Evolutionary conservation across 371 early-diverging fungal genomes (phyloP).

Genomic region (Mucor lusitanicus): DNA sequence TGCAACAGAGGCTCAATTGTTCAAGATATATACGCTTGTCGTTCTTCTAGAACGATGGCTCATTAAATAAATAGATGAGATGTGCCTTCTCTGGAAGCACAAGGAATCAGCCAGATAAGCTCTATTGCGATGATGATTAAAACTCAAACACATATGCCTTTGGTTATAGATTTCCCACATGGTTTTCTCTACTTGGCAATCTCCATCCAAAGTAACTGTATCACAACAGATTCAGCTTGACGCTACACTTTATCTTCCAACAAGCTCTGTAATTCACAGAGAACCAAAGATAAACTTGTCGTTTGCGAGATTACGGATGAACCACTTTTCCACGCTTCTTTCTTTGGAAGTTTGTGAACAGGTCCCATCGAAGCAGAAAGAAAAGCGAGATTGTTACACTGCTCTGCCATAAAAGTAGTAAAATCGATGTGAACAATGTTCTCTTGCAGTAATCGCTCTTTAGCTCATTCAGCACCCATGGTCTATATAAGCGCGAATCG

Average conservation of each 20-base stretch:
- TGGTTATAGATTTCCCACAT: neutral
- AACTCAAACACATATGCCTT: neutral
- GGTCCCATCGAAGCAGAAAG: neutral
- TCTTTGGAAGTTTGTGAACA: neutral
- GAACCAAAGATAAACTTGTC: neutral
- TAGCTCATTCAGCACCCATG: too few relatives aligned
- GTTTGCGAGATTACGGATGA: neutral
- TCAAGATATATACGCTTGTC: neutral
- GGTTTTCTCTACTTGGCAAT: neutral
- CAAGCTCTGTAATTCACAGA: neutral
- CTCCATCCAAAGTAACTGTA: neutral
- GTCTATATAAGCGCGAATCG: neutral
- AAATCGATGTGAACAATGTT: neutral
- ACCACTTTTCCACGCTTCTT: neutral
- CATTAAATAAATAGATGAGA: neutral
- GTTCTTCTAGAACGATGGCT: neutral
- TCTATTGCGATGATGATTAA: neutral
- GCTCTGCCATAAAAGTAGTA: neutral
- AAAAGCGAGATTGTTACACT: neutral
- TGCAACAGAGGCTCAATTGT: neutral
- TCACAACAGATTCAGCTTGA: neutral
- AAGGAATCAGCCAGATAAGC: neutral
- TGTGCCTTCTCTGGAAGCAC: neutral
- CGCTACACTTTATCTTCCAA: neutral
- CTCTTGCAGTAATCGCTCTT: neutral